Conservation (phyloP, 1,139 yeast genomes). For the Zygoascus meyerae region DNA sequence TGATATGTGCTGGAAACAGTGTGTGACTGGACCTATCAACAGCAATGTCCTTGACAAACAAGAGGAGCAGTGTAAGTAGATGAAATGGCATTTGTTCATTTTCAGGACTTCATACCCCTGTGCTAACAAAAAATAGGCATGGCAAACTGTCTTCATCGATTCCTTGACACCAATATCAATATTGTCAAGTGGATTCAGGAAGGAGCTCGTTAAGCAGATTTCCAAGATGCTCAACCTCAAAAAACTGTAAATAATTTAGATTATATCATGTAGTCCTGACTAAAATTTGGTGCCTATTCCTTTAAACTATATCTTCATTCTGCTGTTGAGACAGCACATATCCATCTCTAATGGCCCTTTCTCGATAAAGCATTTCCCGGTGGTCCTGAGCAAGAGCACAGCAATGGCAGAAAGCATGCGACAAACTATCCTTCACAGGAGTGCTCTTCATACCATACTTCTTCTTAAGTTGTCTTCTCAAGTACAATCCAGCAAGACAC, state of each 20-base stretch:
- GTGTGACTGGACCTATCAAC: constrained; percentile 51
- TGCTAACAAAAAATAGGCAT: constrained; percentile 30
- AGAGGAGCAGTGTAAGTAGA: constrained; percentile 59
- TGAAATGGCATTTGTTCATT: neutral
- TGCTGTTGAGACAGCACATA: constrained; percentile 8
- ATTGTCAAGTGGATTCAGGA: constrained; percentile 53
- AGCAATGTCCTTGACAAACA: constrained; percentile 46
- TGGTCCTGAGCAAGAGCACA: constrained; percentile 23
- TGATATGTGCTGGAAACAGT: constrained; percentile 84
- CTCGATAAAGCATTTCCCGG: constrained; percentile 18
- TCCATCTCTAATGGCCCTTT: constrained; percentile 9
- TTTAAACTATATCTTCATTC: constrained; percentile 1
- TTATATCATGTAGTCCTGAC: no score
- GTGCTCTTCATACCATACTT: constrained; percentile 15
- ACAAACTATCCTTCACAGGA: constrained; percentile 10
- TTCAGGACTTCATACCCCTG: neutral
- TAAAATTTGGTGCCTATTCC: no score
- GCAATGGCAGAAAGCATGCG: constrained; percentile 16
- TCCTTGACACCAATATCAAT: constrained; percentile 79
- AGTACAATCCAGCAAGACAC: constrained; percentile 13
- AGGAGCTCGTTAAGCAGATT: constrained; percentile 6
- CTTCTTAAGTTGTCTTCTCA: constrained; percentile 15
- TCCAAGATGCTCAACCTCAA: neutral
- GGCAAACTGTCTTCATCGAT: constrained; percentile 75
- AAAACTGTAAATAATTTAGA: neutral